Evolutionary conservation across 345 rosid species (phyloP), one percentile per base, ranked within the genome.

Genomic region (Syzygium oleosum): DNA sequence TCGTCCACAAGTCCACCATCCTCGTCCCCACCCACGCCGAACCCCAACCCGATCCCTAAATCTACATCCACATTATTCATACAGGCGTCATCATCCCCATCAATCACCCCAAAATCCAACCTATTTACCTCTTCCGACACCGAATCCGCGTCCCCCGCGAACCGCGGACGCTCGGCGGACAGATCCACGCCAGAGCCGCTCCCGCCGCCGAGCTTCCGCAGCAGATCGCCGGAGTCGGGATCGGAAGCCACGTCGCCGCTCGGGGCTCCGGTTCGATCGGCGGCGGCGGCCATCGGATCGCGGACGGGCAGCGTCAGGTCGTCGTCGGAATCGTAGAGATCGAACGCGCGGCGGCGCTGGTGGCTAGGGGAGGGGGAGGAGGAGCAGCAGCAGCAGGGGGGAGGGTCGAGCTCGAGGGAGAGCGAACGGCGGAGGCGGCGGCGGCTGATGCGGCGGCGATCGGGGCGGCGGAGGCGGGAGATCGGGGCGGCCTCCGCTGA

Each of bases 141-240:
- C 88, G 90, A 88, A 61, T 86, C 91, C 55, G 90, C 85, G 49
- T 41, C 88, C 86, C 85, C 88, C 61, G 85, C 86, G 34, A 93
- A 22, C 83, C 90, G 93, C 89, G 95, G 95, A 85, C 94, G 96
- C 91, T 96, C 98, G 85, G 94, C 97, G 59, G 95, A 90, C 90
- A 94, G 94, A 94, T 97, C 98, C 97, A 96, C 92, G 83, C 94
- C 96, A 89, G 94, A 96, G 87, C 90, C 89, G 80, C 90, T 93
- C 90, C 91, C 95, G 88, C 92, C 94, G 88, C 92, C 92, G 51
- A 95, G 92, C 86, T 87, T 87, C 19, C 91, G 94, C 58, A 89
- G 77, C 27, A 92, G 91, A 90, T 94, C 96, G 52, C 89, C 87
- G 86, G 91, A 87, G 83, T 90, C 93, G 27, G 92, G 84, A 23